These are phyloP conservation scores for Ogataea saltuana DNA, from an alignment of 805 yeast genomes.

Conservation along the genomic window DNA sequence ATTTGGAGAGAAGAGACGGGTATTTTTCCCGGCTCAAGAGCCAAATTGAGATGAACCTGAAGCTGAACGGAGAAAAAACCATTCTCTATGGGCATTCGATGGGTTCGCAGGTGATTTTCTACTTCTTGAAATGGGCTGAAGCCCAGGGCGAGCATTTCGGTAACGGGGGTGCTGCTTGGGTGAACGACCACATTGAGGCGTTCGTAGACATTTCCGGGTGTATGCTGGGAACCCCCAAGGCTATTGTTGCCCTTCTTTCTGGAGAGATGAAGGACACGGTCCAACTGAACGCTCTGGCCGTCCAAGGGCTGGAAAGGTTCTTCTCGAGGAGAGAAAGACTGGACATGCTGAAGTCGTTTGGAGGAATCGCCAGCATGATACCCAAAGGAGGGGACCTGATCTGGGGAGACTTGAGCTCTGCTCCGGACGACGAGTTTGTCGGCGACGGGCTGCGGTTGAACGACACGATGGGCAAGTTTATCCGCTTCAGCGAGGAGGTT, in stretches of 20 bases:
- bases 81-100: slow-evolving; percentile 90
- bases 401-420: slow-evolving; percentile 74
- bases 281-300: slow-evolving; percentile 87
- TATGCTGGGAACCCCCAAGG: slow-evolving; percentile 91
- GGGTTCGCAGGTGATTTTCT: slow-evolving; percentile 91
- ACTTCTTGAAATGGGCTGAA: slow-evolving; percentile 95
- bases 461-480: slow-evolving; percentile 68
- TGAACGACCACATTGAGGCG: slow-evolving; percentile 77
- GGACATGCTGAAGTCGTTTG: slow-evolving; percentile 81
- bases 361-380: slow-evolving; percentile 94
- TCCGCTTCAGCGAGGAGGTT: slow-evolving; percentile 54
- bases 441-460: slow-evolving; percentile 21
- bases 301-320: slow-evolving; percentile 91
- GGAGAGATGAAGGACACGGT: slow-evolving; percentile 99
- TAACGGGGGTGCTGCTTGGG: slow-evolving; percentile 91
- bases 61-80: slow-evolving; percentile 60
- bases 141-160: slow-evolving; percentile 81
- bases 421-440: slow-evolving; percentile 65
- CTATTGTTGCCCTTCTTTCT: slow-evolving; percentile 86
- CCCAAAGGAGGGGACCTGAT: slow-evolving; percentile 92
- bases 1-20: slow-evolving; percentile 82
- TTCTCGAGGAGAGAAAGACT: slow-evolving; percentile 87
- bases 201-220: slow-evolving; percentile 88
- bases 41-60: slow-evolving; percentile 63
- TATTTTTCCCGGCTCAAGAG: slow-evolving; percentile 77